phyloP scores from a whole-genome alignment of 805 yeast genomes.

The Candida quercuum region DNA sequence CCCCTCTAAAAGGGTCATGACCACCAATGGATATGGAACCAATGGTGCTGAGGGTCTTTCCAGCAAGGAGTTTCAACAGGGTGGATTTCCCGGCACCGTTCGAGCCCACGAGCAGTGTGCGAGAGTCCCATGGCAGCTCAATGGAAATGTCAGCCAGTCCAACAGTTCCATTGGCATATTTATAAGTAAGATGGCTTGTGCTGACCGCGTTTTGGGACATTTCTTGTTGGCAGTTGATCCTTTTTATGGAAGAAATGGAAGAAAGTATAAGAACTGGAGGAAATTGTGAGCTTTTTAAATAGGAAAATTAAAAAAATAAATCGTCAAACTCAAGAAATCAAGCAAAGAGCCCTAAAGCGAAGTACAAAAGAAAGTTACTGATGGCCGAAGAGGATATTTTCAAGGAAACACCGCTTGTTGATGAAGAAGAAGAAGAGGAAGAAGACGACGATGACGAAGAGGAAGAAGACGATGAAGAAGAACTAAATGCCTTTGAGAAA shows the following conservation, averaged over 20 bases:
- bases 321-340: neutral
- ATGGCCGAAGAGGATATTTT: slow-evolving; percentile 20
- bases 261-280: neutral
- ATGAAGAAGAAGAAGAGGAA: slow-evolving; percentile 23
- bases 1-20: slow-evolving; percentile 74
- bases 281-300: neutral
- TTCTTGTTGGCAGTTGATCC: neutral
- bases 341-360: no score
- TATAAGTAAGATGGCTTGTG: slow-evolving; percentile 61
- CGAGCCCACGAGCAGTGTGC: slow-evolving; percentile 83
- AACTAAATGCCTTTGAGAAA: slow-evolving; percentile 9
- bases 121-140: slow-evolving; percentile 60
- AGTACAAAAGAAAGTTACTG: neutral
- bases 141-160: slow-evolving; percentile 66
- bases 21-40: slow-evolving; percentile 77
- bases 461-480: slow-evolving; percentile 25
- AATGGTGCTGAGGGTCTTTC: slow-evolving; percentile 75
- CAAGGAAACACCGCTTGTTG: slow-evolving; percentile 19
- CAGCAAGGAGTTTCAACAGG: slow-evolving; percentile 76
- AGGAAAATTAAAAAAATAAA: neutral
- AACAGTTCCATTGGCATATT: slow-evolving; percentile 53
- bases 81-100: slow-evolving; percentile 98
- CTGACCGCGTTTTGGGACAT: slow-evolving; percentile 64
- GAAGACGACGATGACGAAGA: slow-evolving; percentile 25
- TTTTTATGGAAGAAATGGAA: neutral